Conservation (phyloP, 495 filamentous ascomycete genomes). For the Aspergillus olivimuriae region DNA sequence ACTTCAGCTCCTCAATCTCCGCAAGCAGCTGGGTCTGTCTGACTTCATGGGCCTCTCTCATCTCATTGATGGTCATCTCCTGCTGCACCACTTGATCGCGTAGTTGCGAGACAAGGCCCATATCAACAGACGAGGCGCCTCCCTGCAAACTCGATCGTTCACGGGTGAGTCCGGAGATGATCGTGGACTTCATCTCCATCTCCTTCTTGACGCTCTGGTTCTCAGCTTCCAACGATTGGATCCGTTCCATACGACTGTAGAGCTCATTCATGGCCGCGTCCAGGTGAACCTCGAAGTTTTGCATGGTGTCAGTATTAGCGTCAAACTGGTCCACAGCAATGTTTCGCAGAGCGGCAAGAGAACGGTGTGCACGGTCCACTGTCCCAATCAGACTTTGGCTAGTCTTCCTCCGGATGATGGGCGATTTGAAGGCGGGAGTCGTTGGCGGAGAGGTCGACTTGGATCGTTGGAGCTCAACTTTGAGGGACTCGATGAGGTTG, state of each 20-base stretch:
- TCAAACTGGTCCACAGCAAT: constrained; percentile 84
- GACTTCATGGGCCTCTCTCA: constrained; percentile 64
- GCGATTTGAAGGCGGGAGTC: constrained; percentile 42
- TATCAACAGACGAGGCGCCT: constrained; percentile 76
- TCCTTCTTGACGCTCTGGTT: constrained; percentile 80
- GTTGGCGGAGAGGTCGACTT: constrained; percentile 62
- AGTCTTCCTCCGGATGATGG: constrained; percentile 82
- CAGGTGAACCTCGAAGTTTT: constrained; percentile 87
- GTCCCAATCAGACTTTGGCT: constrained; percentile 80
- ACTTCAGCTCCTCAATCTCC: constrained; percentile 62
- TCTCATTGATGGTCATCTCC: constrained; percentile 67
- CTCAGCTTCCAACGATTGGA: constrained; percentile 82
- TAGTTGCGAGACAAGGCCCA: constrained; percentile 81
- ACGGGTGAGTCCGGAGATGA: constrained; percentile 88
- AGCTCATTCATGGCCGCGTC: constrained; percentile 92
- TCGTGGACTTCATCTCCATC: constrained; percentile 90
- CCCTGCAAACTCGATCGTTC: constrained; percentile 83
- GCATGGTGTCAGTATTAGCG: constrained; percentile 71
- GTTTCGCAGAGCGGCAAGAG: constrained; percentile 82
- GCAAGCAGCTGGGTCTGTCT: constrained; percentile 67
- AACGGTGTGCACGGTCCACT: constrained; percentile 86
- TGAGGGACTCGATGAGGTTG: constrained; percentile 81
- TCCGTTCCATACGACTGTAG: constrained; percentile 76
- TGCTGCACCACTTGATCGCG: constrained; percentile 81
- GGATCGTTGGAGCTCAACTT: constrained; percentile 73